These are phyloP conservation scores for Elongisporangium undulatum DNA, from an alignment of 352 stramenopile genomes.

Conservation along the genomic window DNA sequence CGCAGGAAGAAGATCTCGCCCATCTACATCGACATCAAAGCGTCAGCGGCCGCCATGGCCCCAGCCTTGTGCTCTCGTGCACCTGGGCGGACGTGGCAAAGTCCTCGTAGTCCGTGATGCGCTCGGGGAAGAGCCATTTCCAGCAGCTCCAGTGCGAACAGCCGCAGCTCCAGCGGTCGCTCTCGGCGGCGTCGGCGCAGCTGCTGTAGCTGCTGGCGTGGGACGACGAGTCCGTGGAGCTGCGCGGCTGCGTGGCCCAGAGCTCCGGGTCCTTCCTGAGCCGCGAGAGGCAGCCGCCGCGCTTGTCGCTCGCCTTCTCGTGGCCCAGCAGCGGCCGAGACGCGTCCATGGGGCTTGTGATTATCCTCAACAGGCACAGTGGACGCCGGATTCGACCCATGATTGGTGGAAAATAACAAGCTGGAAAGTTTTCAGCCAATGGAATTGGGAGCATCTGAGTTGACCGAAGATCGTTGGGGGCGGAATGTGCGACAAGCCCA, in stretches of 20 bases:
- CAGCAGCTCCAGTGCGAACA: slow-evolving; percentile 52
- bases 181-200: slow-evolving; percentile 11
- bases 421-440: neutral
- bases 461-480: neutral
- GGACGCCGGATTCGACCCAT: neutral
- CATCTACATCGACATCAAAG: slow-evolving; percentile 16
- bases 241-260: neutral
- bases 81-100: slow-evolving; percentile 58
- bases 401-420: neutral
- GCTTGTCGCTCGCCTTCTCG: slow-evolving; percentile 23
- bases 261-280: slow-evolving; percentile 6
- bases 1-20: slow-evolving; percentile 57
- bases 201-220: slow-evolving; percentile 17
- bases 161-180: slow-evolving; percentile 12
- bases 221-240: slow-evolving; percentile 6
- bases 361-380: slow-evolving; percentile 1
- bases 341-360: slow-evolving; percentile 34
- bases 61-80: neutral
- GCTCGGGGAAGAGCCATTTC: slow-evolving; percentile 58
- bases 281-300: slow-evolving; percentile 11
- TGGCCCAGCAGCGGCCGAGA: slow-evolving; percentile 39
- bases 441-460: neutral
- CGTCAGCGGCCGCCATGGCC: neutral
- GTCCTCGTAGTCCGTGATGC: slow-evolving; percentile 57
- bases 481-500: neutral